Evolutionary conservation across 176 grass and related monocot genomes (phyloP), one percentile per base, ranked within the genome.

Genomic region (Cocos nucifera): DNA sequence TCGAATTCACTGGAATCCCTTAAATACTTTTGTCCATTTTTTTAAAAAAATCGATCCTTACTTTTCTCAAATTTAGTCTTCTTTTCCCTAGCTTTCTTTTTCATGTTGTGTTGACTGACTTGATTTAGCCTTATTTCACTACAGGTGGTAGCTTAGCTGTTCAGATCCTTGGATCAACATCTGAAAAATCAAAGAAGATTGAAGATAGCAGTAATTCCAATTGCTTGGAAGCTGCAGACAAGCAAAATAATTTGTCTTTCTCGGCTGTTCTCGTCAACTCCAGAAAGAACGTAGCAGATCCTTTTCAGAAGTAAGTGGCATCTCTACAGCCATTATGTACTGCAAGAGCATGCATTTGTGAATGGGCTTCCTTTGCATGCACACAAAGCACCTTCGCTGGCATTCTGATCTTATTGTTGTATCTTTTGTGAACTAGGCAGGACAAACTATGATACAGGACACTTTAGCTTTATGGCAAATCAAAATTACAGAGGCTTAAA

Each of bases 121-220:
- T 60, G 17, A 58, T 8, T 20, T 26, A 20, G 15, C 5, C 25
- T 55, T 27, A 5, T 59, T 54, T 27, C 72, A 61, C 69, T 30
- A 28, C 53, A 90, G 91, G 83, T 90, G 78, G 92, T 39, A 91
- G 81, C 82, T 80, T 97, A 63, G 75, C 81, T 14, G 81, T 88
- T 29, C 92, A 97, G 65, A 63, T 97, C 58, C 82, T 97, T 19
- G 81, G 83, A 24, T 81, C 81, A 63, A 66, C 63, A 56, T 69
- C 75, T 67, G 76, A 76, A 62, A 74, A 84, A 23, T 75, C 72
- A 12, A 80, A 79, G 64, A 79, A 74, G 56, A 6, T 10, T 14
- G 51, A 62, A 29, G 22, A 83, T 24, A n/a, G 19, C 2, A 56
- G 1, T 56, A 65, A 20, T 27, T 22, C 22, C 17, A 65, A 66